Conservation (phyloP, 768 basidiomycete genomes). For the Tricholoma sp. region DNA sequence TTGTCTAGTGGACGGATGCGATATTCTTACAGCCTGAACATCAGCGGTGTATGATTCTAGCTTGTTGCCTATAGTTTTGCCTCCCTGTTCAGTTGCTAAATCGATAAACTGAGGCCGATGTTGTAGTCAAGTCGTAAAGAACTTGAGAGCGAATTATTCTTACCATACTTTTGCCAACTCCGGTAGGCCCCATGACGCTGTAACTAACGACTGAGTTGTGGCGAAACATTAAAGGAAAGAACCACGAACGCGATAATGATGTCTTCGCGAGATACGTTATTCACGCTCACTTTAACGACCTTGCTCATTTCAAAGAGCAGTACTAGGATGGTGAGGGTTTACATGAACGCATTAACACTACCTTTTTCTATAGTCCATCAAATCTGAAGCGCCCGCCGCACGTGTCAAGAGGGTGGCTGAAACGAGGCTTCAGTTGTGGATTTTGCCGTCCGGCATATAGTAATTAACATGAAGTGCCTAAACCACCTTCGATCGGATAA, state of each 20-base stretch:
- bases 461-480: not conserved
- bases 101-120: not conserved
- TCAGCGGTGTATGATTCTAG: not conserved
- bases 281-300: not conserved
- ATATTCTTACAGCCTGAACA: not conserved
- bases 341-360: not conserved
- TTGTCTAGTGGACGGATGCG: not conserved
- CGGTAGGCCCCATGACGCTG: constrained; percentile 3
- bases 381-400: not conserved
- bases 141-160: not conserved
- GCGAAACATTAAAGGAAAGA: not conserved
- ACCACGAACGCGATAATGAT: not conserved
- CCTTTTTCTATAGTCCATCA: not conserved
- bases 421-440: not conserved
- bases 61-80: not conserved
- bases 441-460: not conserved
- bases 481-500: not conserved
- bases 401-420: not conserved
- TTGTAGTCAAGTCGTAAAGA: not conserved
- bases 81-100: constrained; percentile 1
- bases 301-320: not conserved
- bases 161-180: constrained; percentile 1
- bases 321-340: not conserved
- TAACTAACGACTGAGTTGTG: not conserved
- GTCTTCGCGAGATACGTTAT: not conserved